Conservation (phyloP, 2,329 filamentous ascomycete species). For the Samsoniella hepiali region DNA sequence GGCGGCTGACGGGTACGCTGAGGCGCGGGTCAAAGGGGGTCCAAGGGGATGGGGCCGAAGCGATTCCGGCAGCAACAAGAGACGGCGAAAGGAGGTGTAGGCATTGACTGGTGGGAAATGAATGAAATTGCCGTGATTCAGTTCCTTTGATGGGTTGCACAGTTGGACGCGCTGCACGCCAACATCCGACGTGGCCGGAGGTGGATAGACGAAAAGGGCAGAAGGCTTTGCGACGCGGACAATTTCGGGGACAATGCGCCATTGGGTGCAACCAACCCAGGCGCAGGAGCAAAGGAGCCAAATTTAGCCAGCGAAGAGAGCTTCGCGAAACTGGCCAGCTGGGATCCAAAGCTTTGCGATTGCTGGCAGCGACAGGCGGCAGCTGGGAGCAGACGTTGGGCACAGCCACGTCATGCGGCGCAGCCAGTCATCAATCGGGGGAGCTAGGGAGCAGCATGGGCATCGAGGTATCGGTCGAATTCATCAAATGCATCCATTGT, state of each 20-base stretch:
- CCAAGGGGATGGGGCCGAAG: not conserved
- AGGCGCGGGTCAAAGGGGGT: conserved; percentile 7
- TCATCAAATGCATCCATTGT: not conserved
- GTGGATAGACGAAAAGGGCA: conserved; percentile 2
- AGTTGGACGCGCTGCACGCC: not conserved
- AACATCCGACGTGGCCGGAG: not conserved
- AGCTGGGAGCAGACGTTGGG: not conserved
- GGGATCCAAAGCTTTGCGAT: not conserved
- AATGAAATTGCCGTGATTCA: not conserved
- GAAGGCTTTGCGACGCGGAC: conserved; percentile 8
- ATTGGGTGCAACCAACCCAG: not conserved
- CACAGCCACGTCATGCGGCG: conserved; percentile 13
- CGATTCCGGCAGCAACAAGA: not conserved
- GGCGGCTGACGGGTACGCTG: conserved; percentile 16
- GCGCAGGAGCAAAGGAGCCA: not conserved
- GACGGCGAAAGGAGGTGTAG: not conserved
- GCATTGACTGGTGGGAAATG: not conserved
- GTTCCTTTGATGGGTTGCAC: not conserved
- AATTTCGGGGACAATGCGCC: conserved; percentile 12
- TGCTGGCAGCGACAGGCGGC: not conserved
- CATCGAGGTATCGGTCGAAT: not conserved
- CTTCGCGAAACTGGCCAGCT: not conserved
- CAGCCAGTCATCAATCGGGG: not conserved
- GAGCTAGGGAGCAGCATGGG: not conserved
- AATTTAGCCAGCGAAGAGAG: not conserved